Percentiles rank a stretch among this genome's conserved stretches.
phyloP scores from a whole-genome alignment of 2,329 filamentous ascomycete species.

The Colletotrichum aenigma region DNA sequence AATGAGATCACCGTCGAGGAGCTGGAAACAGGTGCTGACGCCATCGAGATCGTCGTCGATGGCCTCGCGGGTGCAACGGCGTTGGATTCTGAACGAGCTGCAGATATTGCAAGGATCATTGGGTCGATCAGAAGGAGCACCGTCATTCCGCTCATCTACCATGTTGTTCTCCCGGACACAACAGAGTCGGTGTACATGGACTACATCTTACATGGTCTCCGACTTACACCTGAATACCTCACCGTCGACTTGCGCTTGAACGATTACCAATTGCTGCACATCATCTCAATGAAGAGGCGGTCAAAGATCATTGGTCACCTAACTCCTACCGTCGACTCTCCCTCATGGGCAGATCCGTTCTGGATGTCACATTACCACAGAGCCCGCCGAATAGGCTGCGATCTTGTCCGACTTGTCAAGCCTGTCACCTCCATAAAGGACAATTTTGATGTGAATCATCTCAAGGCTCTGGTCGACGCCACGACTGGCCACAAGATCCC shows the following conservation, averaged over 20 bases:
- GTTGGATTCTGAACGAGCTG: constrained; percentile 38
- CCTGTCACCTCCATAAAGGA: constrained; percentile 62
- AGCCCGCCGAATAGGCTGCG: constrained; percentile 62
- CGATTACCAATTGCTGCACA: constrained; percentile 50
- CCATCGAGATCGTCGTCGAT: constrained; percentile 66
- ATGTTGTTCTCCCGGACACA: constrained; percentile 44
- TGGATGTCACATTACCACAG: constrained; percentile 64
- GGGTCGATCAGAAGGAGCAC: constrained; percentile 67
- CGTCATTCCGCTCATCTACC: constrained; percentile 62
- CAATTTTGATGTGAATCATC: constrained; percentile 63
- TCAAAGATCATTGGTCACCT: constrained; percentile 68
- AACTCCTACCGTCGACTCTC: constrained; percentile 41
- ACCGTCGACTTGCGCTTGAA: constrained; percentile 66
- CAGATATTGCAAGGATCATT: constrained; percentile 61
- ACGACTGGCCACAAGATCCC: constrained; percentile 51
- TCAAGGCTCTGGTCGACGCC: constrained; percentile 54
- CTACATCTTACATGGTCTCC: constrained; percentile 62
- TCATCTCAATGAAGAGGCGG: constrained; percentile 55
- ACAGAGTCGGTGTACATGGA: constrained; percentile 51
- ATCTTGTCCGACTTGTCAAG: constrained; percentile 65
- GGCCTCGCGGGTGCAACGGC: constrained; percentile 12
- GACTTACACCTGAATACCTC: constrained; percentile 66
- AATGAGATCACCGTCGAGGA: constrained; percentile 65
- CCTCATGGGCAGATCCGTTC: constrained; percentile 60
- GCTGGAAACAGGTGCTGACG: constrained; percentile 69